phyloP scores from a whole-genome alignment of 306 rosid genomes.

The Neltuma alba region DNA sequence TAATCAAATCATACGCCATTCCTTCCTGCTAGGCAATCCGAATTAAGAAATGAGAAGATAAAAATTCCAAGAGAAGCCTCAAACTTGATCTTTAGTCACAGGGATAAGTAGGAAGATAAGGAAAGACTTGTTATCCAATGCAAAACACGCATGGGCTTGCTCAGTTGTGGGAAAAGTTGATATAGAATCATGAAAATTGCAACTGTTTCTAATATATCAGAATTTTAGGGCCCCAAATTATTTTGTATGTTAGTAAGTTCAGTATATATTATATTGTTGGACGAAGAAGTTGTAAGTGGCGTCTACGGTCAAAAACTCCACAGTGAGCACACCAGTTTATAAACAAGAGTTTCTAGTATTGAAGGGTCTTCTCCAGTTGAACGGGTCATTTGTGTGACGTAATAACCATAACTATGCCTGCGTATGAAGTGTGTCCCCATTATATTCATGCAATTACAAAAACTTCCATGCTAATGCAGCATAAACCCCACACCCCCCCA shows the following conservation, averaged over 20 bases:
- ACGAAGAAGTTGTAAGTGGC: background rate
- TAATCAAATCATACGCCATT: slow-evolving; percentile 90
- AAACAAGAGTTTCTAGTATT: background rate
- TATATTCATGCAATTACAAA: too few relatives aligned
- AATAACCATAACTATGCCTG: background rate
- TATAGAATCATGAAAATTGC: background rate
- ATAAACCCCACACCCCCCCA: background rate
- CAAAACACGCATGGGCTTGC: background rate
- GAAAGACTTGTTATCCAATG: background rate
- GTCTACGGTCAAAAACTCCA: background rate
- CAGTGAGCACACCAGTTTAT: slow-evolving; percentile 11
- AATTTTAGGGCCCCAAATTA: background rate
- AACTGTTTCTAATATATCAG: background rate
- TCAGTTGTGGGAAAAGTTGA: background rate
- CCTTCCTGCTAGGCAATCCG: slow-evolving; percentile 71
- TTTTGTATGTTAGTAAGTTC: background rate
- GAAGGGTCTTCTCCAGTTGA: background rate
- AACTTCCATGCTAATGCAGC: too few relatives aligned
- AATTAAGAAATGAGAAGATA: slow-evolving; percentile 17
- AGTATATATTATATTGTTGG: slow-evolving; percentile 2
- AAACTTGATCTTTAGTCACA: background rate
- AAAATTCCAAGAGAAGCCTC: slow-evolving; percentile 23
- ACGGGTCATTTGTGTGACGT: background rate
- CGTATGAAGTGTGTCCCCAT: background rate
- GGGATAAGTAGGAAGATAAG: slow-evolving; percentile 3